These are phyloP conservation scores for Austroboletus novae-zelandiae DNA, from an alignment of 1,284 basidiomycete genomes.

Conservation along the genomic window DNA sequence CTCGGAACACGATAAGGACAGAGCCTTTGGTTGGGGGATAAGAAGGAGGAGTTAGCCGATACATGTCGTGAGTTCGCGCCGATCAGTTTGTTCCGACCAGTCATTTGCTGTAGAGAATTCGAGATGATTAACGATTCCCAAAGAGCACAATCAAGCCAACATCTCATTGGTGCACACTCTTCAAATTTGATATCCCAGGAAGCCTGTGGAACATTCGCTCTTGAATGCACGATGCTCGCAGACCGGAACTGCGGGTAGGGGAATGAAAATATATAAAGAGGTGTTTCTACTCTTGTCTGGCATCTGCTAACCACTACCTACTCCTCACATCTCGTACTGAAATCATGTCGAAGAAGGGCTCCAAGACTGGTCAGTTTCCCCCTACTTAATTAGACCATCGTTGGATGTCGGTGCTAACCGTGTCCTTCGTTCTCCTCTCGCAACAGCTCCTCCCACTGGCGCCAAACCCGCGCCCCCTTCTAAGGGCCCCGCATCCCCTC, in stretches of 20 bases:
- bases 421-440: neutral
- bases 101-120: conserved; percentile 2
- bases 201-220: conserved; percentile 6
- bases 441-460: conserved; percentile 16
- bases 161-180: conserved; percentile 10
- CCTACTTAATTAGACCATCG: neutral
- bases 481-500: conserved; percentile 20
- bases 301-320: neutral
- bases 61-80: conserved; percentile 9
- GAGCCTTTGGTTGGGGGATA: conserved; percentile 24
- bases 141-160: conserved; percentile 11
- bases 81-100: conserved; percentile 2
- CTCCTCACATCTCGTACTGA: conserved; percentile 3
- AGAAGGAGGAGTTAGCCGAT: conserved; percentile 3
- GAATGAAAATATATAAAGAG: conserved; percentile 23
- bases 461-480: conserved; percentile 23
- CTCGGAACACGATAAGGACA: conserved; percentile 23
- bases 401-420: conserved; percentile 4
- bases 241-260: conserved; percentile 30
- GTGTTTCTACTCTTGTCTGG: neutral
- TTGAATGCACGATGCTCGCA: conserved; percentile 12
- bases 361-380: conserved; percentile 24
- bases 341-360: conserved; percentile 24
- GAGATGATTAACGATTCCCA: conserved; percentile 3
- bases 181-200: conserved; percentile 9